Evolutionary conservation across 2,329 filamentous ascomycete species (phyloP).

Genomic region (Aspergillus viridinutans): DNA sequence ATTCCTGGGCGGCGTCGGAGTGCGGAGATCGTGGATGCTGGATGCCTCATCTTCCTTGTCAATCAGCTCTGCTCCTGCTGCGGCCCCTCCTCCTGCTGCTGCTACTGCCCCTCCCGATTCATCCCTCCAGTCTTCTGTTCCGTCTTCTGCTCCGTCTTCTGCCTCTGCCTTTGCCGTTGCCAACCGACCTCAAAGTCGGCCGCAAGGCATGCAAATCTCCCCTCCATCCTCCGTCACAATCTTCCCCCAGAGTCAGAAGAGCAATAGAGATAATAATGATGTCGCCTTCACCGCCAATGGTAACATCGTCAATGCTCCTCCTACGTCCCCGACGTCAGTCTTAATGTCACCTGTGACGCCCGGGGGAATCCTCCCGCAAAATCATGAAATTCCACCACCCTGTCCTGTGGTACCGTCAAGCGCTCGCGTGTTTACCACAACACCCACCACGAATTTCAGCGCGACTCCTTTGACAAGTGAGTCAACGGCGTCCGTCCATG

Average conservation of each 20-base stretch:
- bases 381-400: background rate
- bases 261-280: background rate
- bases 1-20: conserved; percentile 32
- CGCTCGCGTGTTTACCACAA: background rate
- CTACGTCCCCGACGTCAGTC: conserved; percentile 6
- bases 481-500: background rate
- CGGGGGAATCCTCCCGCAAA: conserved; percentile 7
- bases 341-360: conserved; percentile 21
- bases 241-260: background rate
- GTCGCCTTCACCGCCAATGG: conserved; percentile 1
- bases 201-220: conserved; percentile 12
- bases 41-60: background rate
- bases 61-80: background rate
- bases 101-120: background rate
- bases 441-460: conserved; percentile 14
- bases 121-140: background rate
- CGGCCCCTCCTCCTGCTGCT: background rate
- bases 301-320: background rate
- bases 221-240: conserved; percentile 4
- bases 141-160: background rate
- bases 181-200: background rate
- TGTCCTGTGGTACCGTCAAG: background rate
- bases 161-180: conserved; percentile 1
- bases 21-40: conserved; percentile 39
- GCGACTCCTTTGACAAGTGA: background rate